Evolutionary conservation across 768 basidiomycete species (phyloP), one percentile per base, ranked within the genome.

Genomic region (Lanmaoa rubissima): DNA sequence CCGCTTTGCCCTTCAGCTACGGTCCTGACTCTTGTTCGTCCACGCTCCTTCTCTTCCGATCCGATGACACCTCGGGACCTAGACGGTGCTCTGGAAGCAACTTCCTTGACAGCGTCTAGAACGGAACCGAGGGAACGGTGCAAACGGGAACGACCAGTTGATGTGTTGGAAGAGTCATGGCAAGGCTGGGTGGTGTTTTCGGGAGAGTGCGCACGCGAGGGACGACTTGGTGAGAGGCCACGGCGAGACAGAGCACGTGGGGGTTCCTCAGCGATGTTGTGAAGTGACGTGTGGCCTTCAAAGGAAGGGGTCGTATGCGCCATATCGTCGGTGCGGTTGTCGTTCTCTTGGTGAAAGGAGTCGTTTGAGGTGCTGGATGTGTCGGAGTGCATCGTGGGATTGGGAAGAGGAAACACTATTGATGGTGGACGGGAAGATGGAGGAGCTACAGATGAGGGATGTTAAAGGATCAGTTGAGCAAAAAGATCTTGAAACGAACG

Each of bases 1-100:
- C 38, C 28, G 34, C 5, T 16, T n/a, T 54, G 53, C 11, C 48
- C 55, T 28, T n/a, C 65, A 12, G 26, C 17, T n/a, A 32, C 0
- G 5, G 9, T n/a, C 41, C 69, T 66, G 11, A 38, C 51, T 44
- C 59, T 63, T 16, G 69, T 45, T 35, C 67, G 65, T 24, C 67
- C 67, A 34, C 63, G 65, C 24, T 59, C 69, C 28, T 28, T 48
- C 43, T 71, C 69, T 42, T 79, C 78, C 5, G 76, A 76, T 28
- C 58, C 57, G 11, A 77, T 74, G 17, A 73, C 54, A 48, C 74
- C 75, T 14, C 57, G 44, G 2, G 65, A 46, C 34, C 19, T 54
- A 5, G 65, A 58, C 16, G 61, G 46, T 45, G 57, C 6, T 56
- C 58, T 56, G 7, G 65, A 60, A 0, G 68, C 19, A 11, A 59